These are phyloP conservation scores for Fusarium anguioides DNA, from an alignment of 2,329 filamentous ascomycete species.

Conservation along the genomic window DNA sequence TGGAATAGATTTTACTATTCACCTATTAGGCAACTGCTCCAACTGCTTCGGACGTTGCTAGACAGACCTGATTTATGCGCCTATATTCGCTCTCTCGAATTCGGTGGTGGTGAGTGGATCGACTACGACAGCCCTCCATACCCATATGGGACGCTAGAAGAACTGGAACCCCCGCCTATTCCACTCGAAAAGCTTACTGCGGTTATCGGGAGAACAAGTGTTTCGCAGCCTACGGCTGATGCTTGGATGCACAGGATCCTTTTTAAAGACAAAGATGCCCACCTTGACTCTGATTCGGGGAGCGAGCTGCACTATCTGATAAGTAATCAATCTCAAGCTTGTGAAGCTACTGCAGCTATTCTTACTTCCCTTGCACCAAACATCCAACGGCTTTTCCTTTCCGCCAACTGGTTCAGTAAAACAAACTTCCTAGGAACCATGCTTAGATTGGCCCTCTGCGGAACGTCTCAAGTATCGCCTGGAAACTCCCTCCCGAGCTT, in stretches of 20 bases:
- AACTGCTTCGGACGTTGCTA: not conserved
- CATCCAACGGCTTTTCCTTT: not conserved
- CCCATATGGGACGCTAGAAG: too few species aligned
- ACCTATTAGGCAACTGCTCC: not conserved
- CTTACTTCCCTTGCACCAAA: not conserved
- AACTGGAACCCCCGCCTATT: too few species aligned
- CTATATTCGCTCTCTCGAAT: not conserved
- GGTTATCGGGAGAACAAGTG: too few species aligned
- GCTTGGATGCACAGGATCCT: too few species aligned
- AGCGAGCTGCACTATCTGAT: too few species aligned
- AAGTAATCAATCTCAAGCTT: too few species aligned
- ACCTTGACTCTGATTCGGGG: too few species aligned
- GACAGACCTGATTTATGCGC: not conserved
- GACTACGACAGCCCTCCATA: too few species aligned
- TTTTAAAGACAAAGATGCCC: too few species aligned
- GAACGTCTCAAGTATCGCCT: not conserved
- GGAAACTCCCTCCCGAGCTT: too few species aligned
- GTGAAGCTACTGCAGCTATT: not conserved
- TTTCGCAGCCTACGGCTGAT: too few species aligned
- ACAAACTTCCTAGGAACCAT: not conserved
- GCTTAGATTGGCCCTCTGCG: slow-evolving; percentile 5
- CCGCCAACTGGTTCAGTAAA: not conserved
- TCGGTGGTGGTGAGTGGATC: not conserved
- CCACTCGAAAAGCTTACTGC: too few species aligned
- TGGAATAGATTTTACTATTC: not conserved